Evolutionary conservation across 2,329 filamentous ascomycete species (phyloP), one percentile per base, ranked within the genome.

Genomic region (Fusarium mexicanum): DNA sequence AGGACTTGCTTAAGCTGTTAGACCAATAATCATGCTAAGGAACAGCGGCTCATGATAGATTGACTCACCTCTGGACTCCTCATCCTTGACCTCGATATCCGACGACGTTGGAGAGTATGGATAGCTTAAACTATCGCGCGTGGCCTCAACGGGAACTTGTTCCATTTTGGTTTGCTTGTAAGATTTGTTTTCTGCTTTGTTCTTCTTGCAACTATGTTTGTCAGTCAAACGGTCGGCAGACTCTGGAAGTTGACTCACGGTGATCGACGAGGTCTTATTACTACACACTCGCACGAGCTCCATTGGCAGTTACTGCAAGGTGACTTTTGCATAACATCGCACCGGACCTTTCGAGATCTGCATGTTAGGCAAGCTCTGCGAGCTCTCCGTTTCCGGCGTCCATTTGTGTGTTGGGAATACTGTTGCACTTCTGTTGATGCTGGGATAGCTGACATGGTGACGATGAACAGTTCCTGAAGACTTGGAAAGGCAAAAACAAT

Each of bases 291-390:
- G 12, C 26, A 38, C 4, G 63, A 18, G 8, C 17, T 67, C 64
- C 64, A 67, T 40, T 60, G 35, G 7, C 64, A 67, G 17, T 67
- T 67, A 13, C 51, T 67, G 38, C 63, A 67, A 3, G 64, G 64
- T 6, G 63, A 67, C n/a, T 67, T 55, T 9, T 47, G 31, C 33
- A 46, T 51, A 13, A 67, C 64, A 46, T 67, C 63, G 16, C 64
- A 67, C n/a, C 64, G 44, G 9, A 67, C 63, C 26, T 67, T 67
- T 40, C 64, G 51, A 40, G 64, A 59, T 17, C 64, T 43, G 31
- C 62, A 67, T 3, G 44, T 40, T 6, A 67, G n/a, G 44, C 64
- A 67, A 5, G 64, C 64, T 46, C 64, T 50, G 7, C 55, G 55
- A 12, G 50, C 44, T 18, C 51, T 67, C 4, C 63, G 63, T 16